Conservation (phyloP, 371 early-diverging fungal species). For the Apophysomyces ossiformis region DNA sequence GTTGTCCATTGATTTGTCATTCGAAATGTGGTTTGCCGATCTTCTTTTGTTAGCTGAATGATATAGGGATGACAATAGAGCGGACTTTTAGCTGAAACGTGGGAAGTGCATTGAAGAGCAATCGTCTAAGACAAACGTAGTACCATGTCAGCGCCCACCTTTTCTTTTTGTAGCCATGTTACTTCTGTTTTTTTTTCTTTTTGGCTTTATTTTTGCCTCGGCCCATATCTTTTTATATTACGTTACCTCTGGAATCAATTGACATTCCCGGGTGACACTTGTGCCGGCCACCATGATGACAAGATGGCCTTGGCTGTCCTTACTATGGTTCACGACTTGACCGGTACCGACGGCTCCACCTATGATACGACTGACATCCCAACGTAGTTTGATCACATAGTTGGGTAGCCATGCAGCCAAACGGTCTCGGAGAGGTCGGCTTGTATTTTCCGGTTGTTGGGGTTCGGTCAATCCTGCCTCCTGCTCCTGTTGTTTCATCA, state of each 20-base stretch:
- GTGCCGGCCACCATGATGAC: slow-evolving; percentile 28
- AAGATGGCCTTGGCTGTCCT: slow-evolving; percentile 1
- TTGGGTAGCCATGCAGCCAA: slow-evolving; percentile 1
- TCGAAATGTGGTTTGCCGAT: slow-evolving; percentile 21
- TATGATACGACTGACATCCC: slow-evolving; percentile 13
- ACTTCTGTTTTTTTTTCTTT: not conserved
- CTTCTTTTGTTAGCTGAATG: slow-evolving; percentile 19
- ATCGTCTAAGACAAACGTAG: too few relatives aligned
- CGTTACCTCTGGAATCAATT: slow-evolving; percentile 18
- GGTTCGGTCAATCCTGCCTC: not conserved
- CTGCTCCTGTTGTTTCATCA: not conserved
- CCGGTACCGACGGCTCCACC: slow-evolving; percentile 25
- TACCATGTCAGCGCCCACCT: not conserved
- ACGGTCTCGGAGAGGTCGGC: not conserved
- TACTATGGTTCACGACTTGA: slow-evolving; percentile 10
- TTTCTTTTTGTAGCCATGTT: not conserved
- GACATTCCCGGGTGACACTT: slow-evolving; percentile 19
- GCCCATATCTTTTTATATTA: too few relatives aligned
- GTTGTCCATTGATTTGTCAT: slow-evolving; percentile 24
- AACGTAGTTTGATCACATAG: slow-evolving; percentile 16
- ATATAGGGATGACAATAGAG: slow-evolving; percentile 25
- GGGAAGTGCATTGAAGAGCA: not conserved
- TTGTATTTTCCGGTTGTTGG: slow-evolving; percentile 15
- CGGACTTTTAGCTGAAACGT: not conserved
- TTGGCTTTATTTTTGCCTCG: too few relatives aligned